These are phyloP conservation scores for Dacryopinax spathularia DNA, from an alignment of 768 basidiomycete species.

Conservation along the genomic window DNA sequence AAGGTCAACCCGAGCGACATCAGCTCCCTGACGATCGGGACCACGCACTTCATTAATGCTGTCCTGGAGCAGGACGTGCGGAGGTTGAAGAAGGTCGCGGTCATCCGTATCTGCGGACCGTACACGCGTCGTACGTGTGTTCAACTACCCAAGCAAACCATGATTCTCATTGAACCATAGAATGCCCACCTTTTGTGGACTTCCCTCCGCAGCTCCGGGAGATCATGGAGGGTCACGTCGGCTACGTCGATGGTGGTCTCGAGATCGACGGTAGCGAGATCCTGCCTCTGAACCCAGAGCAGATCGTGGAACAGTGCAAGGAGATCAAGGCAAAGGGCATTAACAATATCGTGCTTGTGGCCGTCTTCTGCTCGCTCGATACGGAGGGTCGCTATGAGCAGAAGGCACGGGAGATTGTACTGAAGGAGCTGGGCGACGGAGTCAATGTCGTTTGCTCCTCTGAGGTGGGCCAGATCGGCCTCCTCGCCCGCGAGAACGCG, in stretches of 20 bases:
- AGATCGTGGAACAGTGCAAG: conserved; percentile 34
- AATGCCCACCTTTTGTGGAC: conserved; percentile 42
- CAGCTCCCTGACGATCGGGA: conserved; percentile 44
- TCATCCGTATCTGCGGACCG: conserved; percentile 47
- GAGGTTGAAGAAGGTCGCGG: conserved; percentile 45
- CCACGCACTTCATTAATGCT: conserved; percentile 50
- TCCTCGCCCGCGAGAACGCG: conserved; percentile 54
- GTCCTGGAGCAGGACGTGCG: conserved; percentile 42
- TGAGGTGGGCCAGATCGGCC: conserved; percentile 45
- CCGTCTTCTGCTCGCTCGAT: conserved; percentile 39
- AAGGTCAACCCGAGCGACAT: conserved; percentile 28
- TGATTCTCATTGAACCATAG: background rate
- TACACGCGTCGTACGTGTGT: conserved; percentile 31
- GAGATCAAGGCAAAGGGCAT: conserved; percentile 26
- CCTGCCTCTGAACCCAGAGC: conserved; percentile 27
- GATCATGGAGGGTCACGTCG: conserved; percentile 25
- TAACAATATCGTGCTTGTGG: conserved; percentile 31
- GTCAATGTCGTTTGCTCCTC: conserved; percentile 39
- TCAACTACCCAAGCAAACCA: background rate
- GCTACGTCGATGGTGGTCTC: conserved; percentile 29
- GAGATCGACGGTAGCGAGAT: conserved; percentile 38
- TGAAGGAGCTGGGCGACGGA: conserved; percentile 27
- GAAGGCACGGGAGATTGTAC: conserved; percentile 31
- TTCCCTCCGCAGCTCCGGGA: conserved; percentile 30
- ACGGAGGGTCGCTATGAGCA: conserved; percentile 34